phyloP scores from a whole-genome alignment of 352 stramenopile species.

The Pythium brachiatum region DNA sequence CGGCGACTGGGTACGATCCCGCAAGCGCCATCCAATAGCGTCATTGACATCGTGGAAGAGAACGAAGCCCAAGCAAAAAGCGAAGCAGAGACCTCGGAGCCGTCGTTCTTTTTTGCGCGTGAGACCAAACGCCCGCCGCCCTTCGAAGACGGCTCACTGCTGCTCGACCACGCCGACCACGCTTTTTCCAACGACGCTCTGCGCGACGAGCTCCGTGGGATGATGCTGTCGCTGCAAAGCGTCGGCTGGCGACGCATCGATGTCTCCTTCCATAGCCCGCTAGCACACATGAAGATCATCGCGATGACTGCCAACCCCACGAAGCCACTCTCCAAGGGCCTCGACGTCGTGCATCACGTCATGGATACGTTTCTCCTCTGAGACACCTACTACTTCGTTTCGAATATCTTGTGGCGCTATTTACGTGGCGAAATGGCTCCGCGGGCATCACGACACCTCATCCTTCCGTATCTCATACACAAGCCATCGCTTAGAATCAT shows the following conservation, averaged over 20 bases:
- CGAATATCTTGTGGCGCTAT: background rate
- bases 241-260: constrained; percentile 73
- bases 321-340: constrained; percentile 55
- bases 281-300: constrained; percentile 82
- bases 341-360: constrained; percentile 75
- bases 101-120: constrained; percentile 12
- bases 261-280: constrained; percentile 59
- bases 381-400: background rate
- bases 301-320: constrained; percentile 60
- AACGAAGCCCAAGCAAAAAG: background rate
- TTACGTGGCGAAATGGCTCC: constrained; percentile 15
- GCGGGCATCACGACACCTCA: background rate
- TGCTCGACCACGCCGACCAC: constrained; percentile 66
- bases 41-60: background rate
- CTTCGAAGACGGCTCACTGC: constrained; percentile 48
- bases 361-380: constrained; percentile 69
- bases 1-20: constrained; percentile 6
- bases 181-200: constrained; percentile 61
- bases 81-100: background rate
- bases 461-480: background rate
- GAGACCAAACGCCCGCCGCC: constrained; percentile 37
- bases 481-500: background rate
- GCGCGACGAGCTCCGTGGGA: constrained; percentile 64
- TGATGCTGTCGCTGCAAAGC: constrained; percentile 74
- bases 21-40: constrained; percentile 1